Conservation (phyloP, 495 filamentous ascomycete species). For the Astrothelium macrocarpum region DNA sequence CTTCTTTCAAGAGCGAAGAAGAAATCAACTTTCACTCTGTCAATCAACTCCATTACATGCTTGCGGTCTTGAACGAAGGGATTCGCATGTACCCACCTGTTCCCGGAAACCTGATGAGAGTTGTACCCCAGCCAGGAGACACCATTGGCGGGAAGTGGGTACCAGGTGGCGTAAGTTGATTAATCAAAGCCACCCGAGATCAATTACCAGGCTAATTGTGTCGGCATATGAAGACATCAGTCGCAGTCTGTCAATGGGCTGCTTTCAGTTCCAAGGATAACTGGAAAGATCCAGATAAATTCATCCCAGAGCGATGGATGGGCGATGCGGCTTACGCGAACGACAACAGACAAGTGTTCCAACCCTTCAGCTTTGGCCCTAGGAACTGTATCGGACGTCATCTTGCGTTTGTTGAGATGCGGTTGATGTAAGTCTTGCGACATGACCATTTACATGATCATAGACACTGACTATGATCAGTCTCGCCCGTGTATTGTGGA, state of each 20-base stretch:
- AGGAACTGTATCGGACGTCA: conserved; percentile 11
- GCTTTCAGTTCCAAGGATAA: not conserved
- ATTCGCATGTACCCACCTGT: conserved; percentile 51
- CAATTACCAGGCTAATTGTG: too few species aligned
- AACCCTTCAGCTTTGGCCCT: conserved; percentile 10
- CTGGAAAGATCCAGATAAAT: conserved; percentile 10
- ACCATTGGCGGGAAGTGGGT: conserved; percentile 38
- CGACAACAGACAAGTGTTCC: conserved; percentile 8
- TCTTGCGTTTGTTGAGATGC: conserved; percentile 12
- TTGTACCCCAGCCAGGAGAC: conserved; percentile 31
- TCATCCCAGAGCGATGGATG: conserved; percentile 14
- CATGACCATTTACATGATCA: not conserved
- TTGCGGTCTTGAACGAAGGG: conserved; percentile 48
- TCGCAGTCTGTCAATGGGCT: not conserved
- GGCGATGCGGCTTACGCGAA: not conserved
- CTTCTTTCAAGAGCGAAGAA: conserved; percentile 38
- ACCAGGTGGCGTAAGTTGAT: conserved; percentile 28
- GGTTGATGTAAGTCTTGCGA: not conserved
- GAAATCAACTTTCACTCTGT: conserved; percentile 42
- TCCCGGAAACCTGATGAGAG: conserved; percentile 39
- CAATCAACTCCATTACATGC: conserved; percentile 42
- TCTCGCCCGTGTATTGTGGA: conserved; percentile 20
- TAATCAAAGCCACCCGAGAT: too few species aligned
- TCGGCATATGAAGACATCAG: conserved; percentile 10
- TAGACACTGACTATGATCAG: not conserved